Evolutionary conservation across 306 rosid species (phyloP), one percentile per base, ranked within the genome.

Genomic region (Dryas alaskensis): DNA sequence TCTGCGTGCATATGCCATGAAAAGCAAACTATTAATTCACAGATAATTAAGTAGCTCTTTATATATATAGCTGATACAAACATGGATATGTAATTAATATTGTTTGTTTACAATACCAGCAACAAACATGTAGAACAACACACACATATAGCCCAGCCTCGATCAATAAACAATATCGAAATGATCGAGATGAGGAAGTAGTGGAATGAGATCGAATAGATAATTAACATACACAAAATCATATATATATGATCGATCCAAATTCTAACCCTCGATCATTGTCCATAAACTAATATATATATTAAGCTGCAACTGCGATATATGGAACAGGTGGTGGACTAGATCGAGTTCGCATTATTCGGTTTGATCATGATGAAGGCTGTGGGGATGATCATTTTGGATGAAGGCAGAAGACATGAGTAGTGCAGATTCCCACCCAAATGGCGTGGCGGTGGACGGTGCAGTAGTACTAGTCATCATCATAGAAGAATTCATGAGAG

Each of bases 341-440:
- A 9, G 46, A 16, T 19, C 19, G 19, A 19, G 19, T 0, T 45
- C 14, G 25, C 40, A 6, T 67, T 59, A 47, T 62, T 72, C 31
- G n/a, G 17, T 59, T 37, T 46, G 76, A 47, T 72, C 27, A 17
- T 4, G 7, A 31, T 58, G 55, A 16, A 69, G 47, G 48, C 76
- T 59, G 59, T 72, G 74, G 44, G 37, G 37, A 31, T 66, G 75
- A 12, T 82, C 82, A 13, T 54, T 76, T 57, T 84, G 87, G 85
- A 60, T 59, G 65, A 80, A 80, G 65, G 80, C 53, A 4, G 89
- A 62, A 73, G 84, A 19, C 75, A 79, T 46, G 73, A 81, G 74
- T 47, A 59, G 67, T 4, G 88, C 72, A 10, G 85, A 72, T 54
- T 87, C 88, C 91, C 87, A 84, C 7, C 75, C 81, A 16, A 66